These are phyloP conservation scores for Alternaria postmessia DNA, from an alignment of 2,329 filamentous ascomycete genomes.

Conservation along the genomic window DNA sequence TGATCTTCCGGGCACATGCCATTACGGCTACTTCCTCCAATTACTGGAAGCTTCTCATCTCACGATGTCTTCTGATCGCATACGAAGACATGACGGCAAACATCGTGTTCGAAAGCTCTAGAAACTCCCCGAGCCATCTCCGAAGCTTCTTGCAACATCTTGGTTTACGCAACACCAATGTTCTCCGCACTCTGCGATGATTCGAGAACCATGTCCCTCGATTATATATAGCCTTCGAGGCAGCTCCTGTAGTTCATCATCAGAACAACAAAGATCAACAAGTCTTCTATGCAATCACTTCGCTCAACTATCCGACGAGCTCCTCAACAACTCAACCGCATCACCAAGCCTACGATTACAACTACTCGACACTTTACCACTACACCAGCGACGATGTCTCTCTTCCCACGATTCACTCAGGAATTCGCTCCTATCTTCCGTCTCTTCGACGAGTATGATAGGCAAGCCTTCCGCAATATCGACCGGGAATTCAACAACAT, in stretches of 20 bases:
- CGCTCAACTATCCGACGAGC: constrained; percentile 43
- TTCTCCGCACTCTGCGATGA: constrained; percentile 21
- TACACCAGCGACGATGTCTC: constrained; percentile 49
- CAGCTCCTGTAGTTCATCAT: constrained; percentile 23
- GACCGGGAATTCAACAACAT: constrained; percentile 40
- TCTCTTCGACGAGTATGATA: constrained; percentile 59
- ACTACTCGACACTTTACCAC: constrained; percentile 30
- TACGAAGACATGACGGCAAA: constrained; percentile 16
- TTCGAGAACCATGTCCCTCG: constrained; percentile 38
- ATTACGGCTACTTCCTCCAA: constrained; percentile 1
- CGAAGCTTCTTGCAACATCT: constrained; percentile 29
- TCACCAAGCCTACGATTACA: constrained; percentile 35
- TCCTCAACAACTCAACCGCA: constrained; percentile 42
- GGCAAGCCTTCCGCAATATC: constrained; percentile 40
- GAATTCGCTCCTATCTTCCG: constrained; percentile 57
- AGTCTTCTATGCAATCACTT: constrained; percentile 48
- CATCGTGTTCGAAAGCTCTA: constrained; percentile 30
- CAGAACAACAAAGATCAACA: constrained; percentile 41
- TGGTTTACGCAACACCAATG: constrained; percentile 11
- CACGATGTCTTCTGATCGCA: constrained; percentile 5
- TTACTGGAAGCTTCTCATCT: constrained; percentile 6
- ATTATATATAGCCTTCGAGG: constrained; percentile 40
- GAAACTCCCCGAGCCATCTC: constrained; percentile 33
- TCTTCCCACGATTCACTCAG: constrained; percentile 53
- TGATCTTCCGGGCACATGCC: not conserved